A percentile compares a stretch with the other conserved stretches of the same genome.
phyloP scores from a whole-genome alignment of 2,329 filamentous ascomycete species.

The Madurella fahalii region DNA sequence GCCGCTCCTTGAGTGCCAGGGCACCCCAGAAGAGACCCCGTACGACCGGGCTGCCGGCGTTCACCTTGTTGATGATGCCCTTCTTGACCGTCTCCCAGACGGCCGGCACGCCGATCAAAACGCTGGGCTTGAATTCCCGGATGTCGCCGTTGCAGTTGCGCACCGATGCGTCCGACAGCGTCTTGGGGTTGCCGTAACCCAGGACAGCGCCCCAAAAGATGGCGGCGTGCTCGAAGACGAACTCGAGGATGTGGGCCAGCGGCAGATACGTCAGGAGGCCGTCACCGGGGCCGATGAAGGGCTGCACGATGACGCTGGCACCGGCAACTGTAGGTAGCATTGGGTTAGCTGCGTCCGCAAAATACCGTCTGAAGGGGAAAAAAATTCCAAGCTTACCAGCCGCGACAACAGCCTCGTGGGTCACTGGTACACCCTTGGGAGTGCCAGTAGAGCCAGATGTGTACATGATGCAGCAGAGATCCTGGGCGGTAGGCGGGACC shows the following conservation, averaged over 20 bases:
- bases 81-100: constrained; percentile 94
- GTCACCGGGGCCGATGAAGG: constrained; percentile 74
- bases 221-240: constrained; percentile 81
- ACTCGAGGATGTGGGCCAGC: constrained; percentile 84
- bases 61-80: constrained; percentile 74
- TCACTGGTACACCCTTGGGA: constrained; percentile 76
- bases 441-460: constrained; percentile 80
- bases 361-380: background rate
- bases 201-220: constrained; percentile 83
- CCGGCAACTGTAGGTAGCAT: constrained; percentile 56
- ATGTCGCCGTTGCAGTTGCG: constrained; percentile 87
- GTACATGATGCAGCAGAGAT: constrained; percentile 69
- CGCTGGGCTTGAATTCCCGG: constrained; percentile 74
- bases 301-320: constrained; percentile 70
- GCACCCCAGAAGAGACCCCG: constrained; percentile 70
- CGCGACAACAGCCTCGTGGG: constrained; percentile 70
- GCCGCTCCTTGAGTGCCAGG: constrained; percentile 48
- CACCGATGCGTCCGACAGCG: constrained; percentile 75
- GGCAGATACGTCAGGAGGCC: constrained; percentile 79
- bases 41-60: constrained; percentile 61
- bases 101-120: constrained; percentile 81
- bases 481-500: constrained; percentile 65
- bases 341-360: constrained; percentile 4
- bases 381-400: constrained; percentile 51
- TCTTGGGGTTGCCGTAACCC: constrained; percentile 85